Base-by-base conservation (phyloP, 257 asterid genomes). In the Solanum pimpinellifolium region DNA sequence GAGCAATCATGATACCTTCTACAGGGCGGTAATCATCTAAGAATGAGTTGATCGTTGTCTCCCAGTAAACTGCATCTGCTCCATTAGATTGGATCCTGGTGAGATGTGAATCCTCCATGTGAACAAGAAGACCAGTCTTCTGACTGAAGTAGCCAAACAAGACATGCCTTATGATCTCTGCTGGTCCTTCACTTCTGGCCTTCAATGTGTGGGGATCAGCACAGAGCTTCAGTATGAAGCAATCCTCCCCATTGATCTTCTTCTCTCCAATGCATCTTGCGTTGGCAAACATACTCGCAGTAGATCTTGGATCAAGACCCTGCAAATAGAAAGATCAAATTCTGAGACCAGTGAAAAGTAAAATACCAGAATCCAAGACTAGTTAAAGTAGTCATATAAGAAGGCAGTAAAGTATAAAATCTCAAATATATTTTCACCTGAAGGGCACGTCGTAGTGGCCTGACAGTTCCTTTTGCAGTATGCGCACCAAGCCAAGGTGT, bases 401-500 rank as follows among this genome's bases (percentile, higher is more conserved):
- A 35, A 35, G 39, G 39, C 39, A 35, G 39, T 35, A 35, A 35
- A 35, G 39, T 35, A 5, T 35, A 5, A 35, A 35, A 80, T 52
- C 59, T 49, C 59, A 49, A 49, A 14, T 49, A 49, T 49, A 49
- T 4, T 49, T 16, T 85, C 70, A 96, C 99, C 98, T 95, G 98
- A 87, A 94, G 98, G 14, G 98, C 97, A 4, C 99, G 98, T 35
- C 98, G 98, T 21, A 96, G 88, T 12, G 99, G 98, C 85, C 99
- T 76, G 80, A 94, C 97, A 0, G 98, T 98, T 2, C 99, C 98
- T 91, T 95, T 95, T 2, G 98, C 98, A 5, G 98, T 85, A 90
- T 96, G 99, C 0, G 98, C 98, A 11, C 99, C 98, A 44, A 96
- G 98, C 99, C 99, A 96, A 2, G 98, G 98, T 0, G 99, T 96